Base-by-base conservation (phyloP, 1,284 basidiomycete species). In the Cryptococcus sp. region DNA sequence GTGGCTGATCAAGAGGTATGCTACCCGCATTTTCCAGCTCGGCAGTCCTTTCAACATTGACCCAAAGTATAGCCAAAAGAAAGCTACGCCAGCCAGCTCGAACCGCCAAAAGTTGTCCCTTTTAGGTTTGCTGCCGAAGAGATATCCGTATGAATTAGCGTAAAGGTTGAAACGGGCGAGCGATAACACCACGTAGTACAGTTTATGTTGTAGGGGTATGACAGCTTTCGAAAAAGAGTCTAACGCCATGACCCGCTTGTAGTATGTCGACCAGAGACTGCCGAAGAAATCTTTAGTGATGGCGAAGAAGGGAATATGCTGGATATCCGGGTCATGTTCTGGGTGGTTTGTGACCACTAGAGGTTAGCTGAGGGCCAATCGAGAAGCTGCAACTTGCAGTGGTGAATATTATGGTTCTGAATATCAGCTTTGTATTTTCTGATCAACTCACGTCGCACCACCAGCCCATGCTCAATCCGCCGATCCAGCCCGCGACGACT, bases 111-210 rank as follows among this genome's bases (percentile, higher is more conserved):
- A 74, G 36, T 32, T 53, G 54, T 70, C 66, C 32, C 58, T 65
- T 51, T 62, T 72, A 38, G 75, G 71, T 35, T 74, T 76, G 12
- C 53, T 48, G 4, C 63, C 59, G 49, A 81, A 75, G 34, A 98
- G 78, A 72, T 83, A 90, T 26, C 66, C 72, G 71, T 95, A 98
- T 3, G 91, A 92, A 54, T 87, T 84, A 43, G 78, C 84, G 71
- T 97, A 97, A 40, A 98, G 85, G 72, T 98, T 98, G 78, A 97
- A 95, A 42, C 94, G 85, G 3, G 86, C 94, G 52, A 98, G 83
- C 12, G 81, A 81, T 77, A 98, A 86, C 63, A 98, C 78, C 59
- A 95, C 51, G 74, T 97, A 98, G 75, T 97, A 98, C 35, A 97
- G 78, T 53, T 85, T 84, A 74, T 97, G 93, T 76, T 98, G 94